These are phyloP conservation scores for Sphagnum fallax DNA, from an alignment of 228 moss, liverwort and hornwort species.

Conservation along the genomic window DNA sequence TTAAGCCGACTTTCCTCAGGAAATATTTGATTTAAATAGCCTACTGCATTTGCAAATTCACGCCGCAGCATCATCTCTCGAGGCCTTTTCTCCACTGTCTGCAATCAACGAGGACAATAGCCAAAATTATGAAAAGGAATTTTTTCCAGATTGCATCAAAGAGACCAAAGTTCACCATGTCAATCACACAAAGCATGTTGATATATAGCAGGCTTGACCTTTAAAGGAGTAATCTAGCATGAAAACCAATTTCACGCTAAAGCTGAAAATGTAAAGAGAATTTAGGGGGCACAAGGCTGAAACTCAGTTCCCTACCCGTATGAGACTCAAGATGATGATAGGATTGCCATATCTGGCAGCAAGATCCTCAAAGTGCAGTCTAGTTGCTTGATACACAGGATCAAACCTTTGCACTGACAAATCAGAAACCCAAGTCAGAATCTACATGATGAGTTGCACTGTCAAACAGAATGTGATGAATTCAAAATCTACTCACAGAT, in stretches of 20 bases:
- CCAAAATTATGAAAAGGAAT: not conserved
- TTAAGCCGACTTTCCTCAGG: constrained; percentile 44
- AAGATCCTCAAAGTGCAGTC: constrained; percentile 80
- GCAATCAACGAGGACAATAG: not conserved
- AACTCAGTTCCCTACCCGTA: constrained; percentile 44
- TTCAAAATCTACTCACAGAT: constrained; percentile 45
- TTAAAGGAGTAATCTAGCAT: too few species aligned
- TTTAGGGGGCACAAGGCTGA: not conserved
- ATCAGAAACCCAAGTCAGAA: constrained; percentile 4
- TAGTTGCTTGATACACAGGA: constrained; percentile 77
- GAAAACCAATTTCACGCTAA: too few species aligned
- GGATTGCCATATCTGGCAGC: constrained; percentile 89
- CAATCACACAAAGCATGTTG: too few species aligned
- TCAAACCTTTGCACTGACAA: constrained; percentile 79
- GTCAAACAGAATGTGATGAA: constrained; percentile 9
- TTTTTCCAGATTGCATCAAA: too few species aligned
- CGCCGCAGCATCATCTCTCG: constrained; percentile 94
- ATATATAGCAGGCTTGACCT: too few species aligned
- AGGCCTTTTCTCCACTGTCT: constrained; percentile 95
- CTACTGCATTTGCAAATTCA: constrained; percentile 82
- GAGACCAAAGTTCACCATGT: too few species aligned
- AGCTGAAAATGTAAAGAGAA: too few species aligned
- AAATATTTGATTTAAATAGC: constrained; percentile 59
- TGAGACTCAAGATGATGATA: constrained; percentile 80
- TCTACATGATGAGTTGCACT: constrained; percentile 36